Conservation (phyloP, 2,329 filamentous ascomycete species). For the Emergomyces pasteurianus region DNA sequence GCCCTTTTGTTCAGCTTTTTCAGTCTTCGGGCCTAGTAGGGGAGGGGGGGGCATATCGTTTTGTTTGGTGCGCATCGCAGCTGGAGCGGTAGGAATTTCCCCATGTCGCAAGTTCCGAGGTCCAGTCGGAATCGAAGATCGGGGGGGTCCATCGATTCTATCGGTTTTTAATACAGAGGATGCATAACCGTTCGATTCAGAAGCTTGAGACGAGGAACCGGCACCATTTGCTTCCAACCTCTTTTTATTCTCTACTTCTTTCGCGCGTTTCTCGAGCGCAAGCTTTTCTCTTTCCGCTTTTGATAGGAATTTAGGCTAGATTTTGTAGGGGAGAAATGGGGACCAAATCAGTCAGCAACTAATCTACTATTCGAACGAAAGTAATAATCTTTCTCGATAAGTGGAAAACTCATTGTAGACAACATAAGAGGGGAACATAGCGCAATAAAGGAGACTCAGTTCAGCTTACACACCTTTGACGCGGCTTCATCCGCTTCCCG, state of each 20-base stretch:
- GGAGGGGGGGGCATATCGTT: slow-evolving; percentile 44
- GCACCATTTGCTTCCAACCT: slow-evolving; percentile 31
- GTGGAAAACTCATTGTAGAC: slow-evolving; percentile 7
- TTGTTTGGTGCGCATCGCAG: slow-evolving; percentile 34
- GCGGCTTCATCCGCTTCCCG: slow-evolving; percentile 73
- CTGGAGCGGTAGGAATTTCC: slow-evolving; percentile 38
- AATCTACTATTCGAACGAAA: slow-evolving; percentile 2
- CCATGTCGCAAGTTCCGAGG: slow-evolving; percentile 55
- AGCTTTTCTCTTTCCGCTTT: slow-evolving; percentile 72
- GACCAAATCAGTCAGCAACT: slow-evolving; percentile 7
- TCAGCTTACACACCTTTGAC: slow-evolving; percentile 47
- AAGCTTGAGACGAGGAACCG: slow-evolving; percentile 5
- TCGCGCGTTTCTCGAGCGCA: slow-evolving; percentile 63
- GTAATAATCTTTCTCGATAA: slow-evolving; percentile 5
- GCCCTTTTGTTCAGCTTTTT: slow-evolving; percentile 27
- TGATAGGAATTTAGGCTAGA: slow-evolving; percentile 67
- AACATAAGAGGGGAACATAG: background rate
- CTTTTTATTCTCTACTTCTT: slow-evolving; percentile 55
- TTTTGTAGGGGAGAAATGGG: slow-evolving; percentile 6
- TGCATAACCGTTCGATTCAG: slow-evolving; percentile 6
- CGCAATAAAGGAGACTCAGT: background rate
- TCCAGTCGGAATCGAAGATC: slow-evolving; percentile 50
- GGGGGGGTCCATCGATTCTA: slow-evolving; percentile 16
- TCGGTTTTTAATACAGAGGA: slow-evolving; percentile 8
- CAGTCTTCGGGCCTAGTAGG: slow-evolving; percentile 26